These are phyloP conservation scores for Geotrichum histeridarum DNA, from an alignment of 1,139 yeast species.

Conservation along the genomic window DNA sequence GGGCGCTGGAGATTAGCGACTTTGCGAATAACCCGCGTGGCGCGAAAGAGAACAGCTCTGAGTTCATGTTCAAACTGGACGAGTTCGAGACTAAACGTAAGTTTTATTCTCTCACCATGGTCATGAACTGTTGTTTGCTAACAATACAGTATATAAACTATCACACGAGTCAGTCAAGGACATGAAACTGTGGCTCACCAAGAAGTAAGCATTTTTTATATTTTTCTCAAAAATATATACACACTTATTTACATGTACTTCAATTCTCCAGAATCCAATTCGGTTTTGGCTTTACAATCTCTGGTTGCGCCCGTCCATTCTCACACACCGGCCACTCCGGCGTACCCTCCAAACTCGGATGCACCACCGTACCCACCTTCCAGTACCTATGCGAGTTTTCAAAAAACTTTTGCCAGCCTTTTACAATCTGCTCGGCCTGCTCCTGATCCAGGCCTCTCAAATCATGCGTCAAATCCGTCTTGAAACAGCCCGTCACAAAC, in stretches of 20 bases:
- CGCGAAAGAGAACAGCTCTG: constrained; percentile 35
- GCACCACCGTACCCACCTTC: constrained; percentile 56
- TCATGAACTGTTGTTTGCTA: neutral
- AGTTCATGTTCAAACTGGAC: constrained; percentile 62
- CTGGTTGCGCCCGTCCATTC: constrained; percentile 14
- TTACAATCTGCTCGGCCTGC: constrained; percentile 32
- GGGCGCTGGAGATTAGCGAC: constrained; percentile 69
- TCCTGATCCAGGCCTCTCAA: constrained; percentile 50
- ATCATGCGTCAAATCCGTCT: constrained; percentile 57
- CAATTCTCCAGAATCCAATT: neutral
- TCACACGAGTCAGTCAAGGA: constrained; percentile 61
- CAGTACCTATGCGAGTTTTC: constrained; percentile 50
- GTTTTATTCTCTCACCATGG: constrained; percentile 15
- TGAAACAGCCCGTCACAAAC: constrained; percentile 71
- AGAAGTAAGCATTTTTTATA: neutral
- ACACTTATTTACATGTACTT: neutral
- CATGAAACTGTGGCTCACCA: constrained; percentile 55
- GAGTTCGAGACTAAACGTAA: constrained; percentile 57
- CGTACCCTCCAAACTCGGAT: constrained; percentile 24
- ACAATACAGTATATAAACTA: constrained; percentile 44
- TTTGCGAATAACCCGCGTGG: constrained; percentile 55
- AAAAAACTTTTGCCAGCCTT: constrained; percentile 54
- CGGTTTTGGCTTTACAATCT: neutral
- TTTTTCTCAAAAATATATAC: neutral
- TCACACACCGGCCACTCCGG: constrained; percentile 14